A percentile compares a stretch with the other conserved stretches of the same genome.
Evolutionary conservation across 176 grass and related monocot species (phyloP).

Genomic region (Microstegium vimineum): DNA sequence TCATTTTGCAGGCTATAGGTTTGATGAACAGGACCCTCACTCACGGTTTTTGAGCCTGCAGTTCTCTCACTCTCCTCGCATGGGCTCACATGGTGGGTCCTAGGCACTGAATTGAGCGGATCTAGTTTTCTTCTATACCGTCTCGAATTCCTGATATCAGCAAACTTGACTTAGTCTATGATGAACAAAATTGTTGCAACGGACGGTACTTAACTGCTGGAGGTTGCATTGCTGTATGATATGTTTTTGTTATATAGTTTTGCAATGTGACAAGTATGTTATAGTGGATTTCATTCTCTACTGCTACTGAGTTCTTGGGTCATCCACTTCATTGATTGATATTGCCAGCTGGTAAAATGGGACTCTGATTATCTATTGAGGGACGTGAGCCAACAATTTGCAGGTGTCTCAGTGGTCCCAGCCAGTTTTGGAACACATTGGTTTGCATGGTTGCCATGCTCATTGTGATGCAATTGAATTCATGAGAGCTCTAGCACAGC

Average conservation of each 20-base stretch:
- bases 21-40: conserved; percentile 62
- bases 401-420: background rate
- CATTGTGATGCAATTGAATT: conserved; percentile 7
- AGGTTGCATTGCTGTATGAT: background rate
- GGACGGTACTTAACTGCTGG: background rate
- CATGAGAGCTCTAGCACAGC: too few relatives aligned
- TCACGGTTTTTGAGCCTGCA: conserved; percentile 63
- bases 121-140: background rate
- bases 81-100: conserved; percentile 37
- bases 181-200: background rate
- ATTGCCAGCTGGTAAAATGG: background rate
- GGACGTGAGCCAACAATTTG: background rate
- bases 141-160: background rate
- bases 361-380: background rate
- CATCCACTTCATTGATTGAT: background rate
- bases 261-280: background rate
- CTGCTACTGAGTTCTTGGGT: background rate
- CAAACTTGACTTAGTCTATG: background rate
- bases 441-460: background rate
- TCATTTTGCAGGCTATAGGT: conserved; percentile 75
- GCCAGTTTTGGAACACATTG: background rate
- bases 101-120: conserved; percentile 39
- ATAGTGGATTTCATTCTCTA: background rate
- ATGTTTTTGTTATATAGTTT: background rate
- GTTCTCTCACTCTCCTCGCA: conserved; percentile 56